Evolutionary conservation across 371 early-diverging fungal genomes (phyloP).

Genomic region (Mucor piriformis): DNA sequence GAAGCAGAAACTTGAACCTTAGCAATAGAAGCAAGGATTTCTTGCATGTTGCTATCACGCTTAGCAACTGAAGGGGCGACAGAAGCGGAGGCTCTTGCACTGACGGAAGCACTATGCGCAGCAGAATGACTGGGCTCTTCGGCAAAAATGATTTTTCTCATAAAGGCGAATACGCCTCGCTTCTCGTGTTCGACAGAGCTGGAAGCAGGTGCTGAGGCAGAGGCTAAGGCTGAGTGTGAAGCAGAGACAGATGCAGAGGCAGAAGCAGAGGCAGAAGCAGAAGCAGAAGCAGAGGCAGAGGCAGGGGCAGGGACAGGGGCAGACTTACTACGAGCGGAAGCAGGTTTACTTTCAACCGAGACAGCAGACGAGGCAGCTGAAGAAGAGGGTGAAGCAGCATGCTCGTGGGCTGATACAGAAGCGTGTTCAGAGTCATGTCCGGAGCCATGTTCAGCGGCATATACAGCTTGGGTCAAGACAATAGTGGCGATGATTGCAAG

Average conservation of each 20-base stretch:
- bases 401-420: no score
- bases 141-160: neutral
- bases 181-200: neutral
- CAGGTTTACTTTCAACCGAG: no score
- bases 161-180: slow-evolving; percentile 1
- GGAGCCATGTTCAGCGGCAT: slow-evolving; percentile 1
- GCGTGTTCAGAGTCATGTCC: neutral
- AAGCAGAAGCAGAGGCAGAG: slow-evolving; percentile 6
- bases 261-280: neutral
- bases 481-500: slow-evolving; percentile 24
- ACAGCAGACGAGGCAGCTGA: neutral
- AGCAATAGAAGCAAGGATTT: neutral
- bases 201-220: slow-evolving; percentile 3
- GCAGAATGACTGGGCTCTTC: neutral
- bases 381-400: neutral
- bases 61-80: neutral
- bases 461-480: slow-evolving; percentile 24
- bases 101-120: slow-evolving; percentile 5
- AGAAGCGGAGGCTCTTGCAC: neutral
- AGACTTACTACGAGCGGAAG: neutral
- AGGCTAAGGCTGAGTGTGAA: neutral
- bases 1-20: slow-evolving; percentile 7
- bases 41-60: no score
- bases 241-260: slow-evolving; percentile 10
- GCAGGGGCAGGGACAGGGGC: slow-evolving; percentile 2